These are phyloP conservation scores for Luzula sylvatica DNA, from an alignment of 176 grass and related monocot species.

Conservation along the genomic window DNA sequence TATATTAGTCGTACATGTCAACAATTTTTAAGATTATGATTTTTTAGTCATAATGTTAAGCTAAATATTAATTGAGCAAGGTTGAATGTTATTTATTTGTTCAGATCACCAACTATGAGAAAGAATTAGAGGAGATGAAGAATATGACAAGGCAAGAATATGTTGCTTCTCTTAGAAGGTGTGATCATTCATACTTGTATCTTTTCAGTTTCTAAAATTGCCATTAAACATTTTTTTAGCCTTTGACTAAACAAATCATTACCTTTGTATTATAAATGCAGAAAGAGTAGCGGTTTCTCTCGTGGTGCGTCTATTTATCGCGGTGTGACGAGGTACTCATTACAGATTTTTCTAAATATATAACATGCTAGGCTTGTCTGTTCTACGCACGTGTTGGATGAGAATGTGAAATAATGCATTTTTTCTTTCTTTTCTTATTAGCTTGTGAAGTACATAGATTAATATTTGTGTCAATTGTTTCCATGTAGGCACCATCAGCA, in stretches of 20 bases:
- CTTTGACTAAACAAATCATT: no score
- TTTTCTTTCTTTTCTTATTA: not conserved
- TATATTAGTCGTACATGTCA: not conserved
- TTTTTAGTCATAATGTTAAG: not conserved
- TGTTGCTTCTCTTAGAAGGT: slow-evolving; percentile 76
- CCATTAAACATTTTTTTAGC: no score
- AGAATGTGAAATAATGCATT: no score
- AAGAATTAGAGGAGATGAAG: slow-evolving; percentile 72
- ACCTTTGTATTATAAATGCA: slow-evolving; percentile 24
- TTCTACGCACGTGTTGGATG: no score
- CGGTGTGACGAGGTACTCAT: slow-evolving; percentile 63
- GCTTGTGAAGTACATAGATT: no score
- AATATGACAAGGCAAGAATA: slow-evolving; percentile 68
- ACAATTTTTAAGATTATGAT: not conserved
- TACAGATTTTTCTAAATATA: no score
- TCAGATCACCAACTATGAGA: slow-evolving; percentile 55
- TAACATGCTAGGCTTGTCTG: no score
- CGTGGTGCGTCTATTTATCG: slow-evolving; percentile 66
- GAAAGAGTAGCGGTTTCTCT: slow-evolving; percentile 81
- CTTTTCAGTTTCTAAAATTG: no score
- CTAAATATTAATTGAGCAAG: no score
- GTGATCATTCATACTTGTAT: not conserved
- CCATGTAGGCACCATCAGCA: slow-evolving; percentile 64
- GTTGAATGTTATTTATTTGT: not conserved
- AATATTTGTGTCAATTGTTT: no score